These are phyloP conservation scores for Entomortierella lignicola DNA, from an alignment of 192 early-diverging fungal genomes.

Conservation along the genomic window DNA sequence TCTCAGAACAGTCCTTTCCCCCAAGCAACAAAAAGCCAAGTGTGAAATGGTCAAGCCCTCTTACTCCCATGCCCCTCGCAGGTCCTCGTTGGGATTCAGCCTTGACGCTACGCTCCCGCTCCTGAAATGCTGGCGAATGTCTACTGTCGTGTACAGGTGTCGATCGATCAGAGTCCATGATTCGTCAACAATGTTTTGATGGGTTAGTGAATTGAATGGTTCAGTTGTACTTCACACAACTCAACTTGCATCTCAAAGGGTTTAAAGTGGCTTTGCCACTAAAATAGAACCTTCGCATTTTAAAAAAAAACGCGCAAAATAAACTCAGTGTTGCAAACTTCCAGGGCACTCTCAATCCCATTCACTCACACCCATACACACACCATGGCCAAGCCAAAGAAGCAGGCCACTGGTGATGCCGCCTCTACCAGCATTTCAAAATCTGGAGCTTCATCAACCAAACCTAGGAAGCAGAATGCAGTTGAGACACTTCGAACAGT, in stretches of 20 bases:
- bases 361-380: background rate
- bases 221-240: too few relatives aligned
- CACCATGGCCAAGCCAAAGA: slow-evolving; percentile 27
- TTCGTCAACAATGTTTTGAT: background rate
- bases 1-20: background rate
- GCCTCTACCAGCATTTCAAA: background rate
- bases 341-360: background rate
- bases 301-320: background rate
- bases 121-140: slow-evolving; percentile 32
- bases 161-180: slow-evolving; percentile 48
- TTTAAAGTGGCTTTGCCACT: slow-evolving; percentile 20
- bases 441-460: slow-evolving; percentile 2
- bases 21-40: too few relatives aligned
- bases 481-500: slow-evolving; percentile 55
- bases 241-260: background rate
- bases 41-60: background rate
- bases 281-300: slow-evolving; percentile 13
- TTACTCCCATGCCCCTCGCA: slow-evolving; percentile 36
- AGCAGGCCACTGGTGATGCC: slow-evolving; percentile 3
- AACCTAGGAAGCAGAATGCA: slow-evolving; percentile 53
- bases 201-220: background rate
- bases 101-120: slow-evolving; percentile 42
- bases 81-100: slow-evolving; percentile 28
- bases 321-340: background rate
- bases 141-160: slow-evolving; percentile 34